Evolutionary conservation across 352 stramenopile species (phyloP), one percentile per base, ranked within the genome.

Genomic region (Hyaloperonospora brassicae): DNA sequence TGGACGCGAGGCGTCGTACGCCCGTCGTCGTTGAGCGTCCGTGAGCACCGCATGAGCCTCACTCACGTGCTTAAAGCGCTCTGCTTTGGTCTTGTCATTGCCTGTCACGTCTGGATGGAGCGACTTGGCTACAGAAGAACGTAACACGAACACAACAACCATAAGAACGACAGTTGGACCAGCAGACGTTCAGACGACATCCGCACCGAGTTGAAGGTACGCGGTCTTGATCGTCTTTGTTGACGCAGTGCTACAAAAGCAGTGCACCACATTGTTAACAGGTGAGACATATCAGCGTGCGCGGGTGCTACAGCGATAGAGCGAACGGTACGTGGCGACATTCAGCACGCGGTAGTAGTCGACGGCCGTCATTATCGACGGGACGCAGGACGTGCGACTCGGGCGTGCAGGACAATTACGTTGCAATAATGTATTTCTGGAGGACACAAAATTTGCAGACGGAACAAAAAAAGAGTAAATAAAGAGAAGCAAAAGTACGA

Each of bases 31-130:
- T 24, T 56, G 51, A 27, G 63, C 66, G 62, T 93, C 78, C 11
- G 84, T 87, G 24, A 93, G 76, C 49, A 92, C 69, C 1, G 79
- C 66, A 62, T 93, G 75, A 6, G 84, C 84, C 47, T 91, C 81
- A 49, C 64, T 89, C 47, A 92, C 81, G 52, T 80, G 63, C 65
- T 92, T 91, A 57, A 93, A 93, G n/a, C 78, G 73, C 64, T 90
- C 79, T 1, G 84, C 78, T 62, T 93, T 93, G 47, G 72, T 73
- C 50, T 68, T 50, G 42, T 93, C 84, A 53, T 91, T 90, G 45
- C 78, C 79, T 1, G 79, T 93, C 31, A 87, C 81, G 49, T 93
- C 84, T n/a, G 84, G 84, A 79, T 92, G 84, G 55, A 93, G 67
- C 23, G 73, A 73, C 61, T 89, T 89, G 43, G 84, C 83, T 85